These are phyloP conservation scores for Nakazawaea peltata DNA, from an alignment of 805 yeast species.

Conservation along the genomic window DNA sequence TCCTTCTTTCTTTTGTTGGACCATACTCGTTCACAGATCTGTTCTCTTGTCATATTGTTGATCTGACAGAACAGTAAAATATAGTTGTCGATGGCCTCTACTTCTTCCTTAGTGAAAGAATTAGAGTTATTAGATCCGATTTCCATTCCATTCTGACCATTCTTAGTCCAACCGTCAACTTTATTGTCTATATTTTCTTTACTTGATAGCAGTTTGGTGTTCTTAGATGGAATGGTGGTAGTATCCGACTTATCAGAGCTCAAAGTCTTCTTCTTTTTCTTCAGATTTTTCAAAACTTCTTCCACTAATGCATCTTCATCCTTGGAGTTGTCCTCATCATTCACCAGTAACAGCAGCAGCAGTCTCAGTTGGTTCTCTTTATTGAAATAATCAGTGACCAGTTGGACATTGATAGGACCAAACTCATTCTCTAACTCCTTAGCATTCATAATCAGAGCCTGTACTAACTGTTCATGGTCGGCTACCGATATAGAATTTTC, in stretches of 20 bases:
- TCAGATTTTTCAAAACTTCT: conserved; percentile 13
- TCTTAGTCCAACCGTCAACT: conserved; percentile 5
- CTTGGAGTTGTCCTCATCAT: no score
- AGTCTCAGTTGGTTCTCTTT: conserved; percentile 14
- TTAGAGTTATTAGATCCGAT: conserved; percentile 12
- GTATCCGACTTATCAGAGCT: neutral
- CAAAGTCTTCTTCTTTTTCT: neutral
- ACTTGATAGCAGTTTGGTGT: conserved; percentile 2
- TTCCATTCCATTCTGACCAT: neutral
- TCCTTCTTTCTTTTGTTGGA: conserved; percentile 77
- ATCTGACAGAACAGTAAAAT: conserved; percentile 61
- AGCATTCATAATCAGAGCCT: conserved; percentile 65
- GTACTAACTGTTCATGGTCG: conserved; percentile 52
- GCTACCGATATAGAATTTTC: conserved; percentile 34
- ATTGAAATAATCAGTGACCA: no score
- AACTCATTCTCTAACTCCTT: conserved; percentile 47
- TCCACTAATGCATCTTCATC: conserved; percentile 13
- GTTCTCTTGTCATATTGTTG: conserved; percentile 53
- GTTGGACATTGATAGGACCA: conserved; percentile 21
- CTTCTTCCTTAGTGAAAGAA: conserved; percentile 57
- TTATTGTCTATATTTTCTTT: conserved; percentile 7
- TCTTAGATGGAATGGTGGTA: neutral
- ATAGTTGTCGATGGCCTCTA: conserved; percentile 62
- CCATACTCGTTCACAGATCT: conserved; percentile 84
- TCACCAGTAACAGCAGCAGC: neutral